phyloP scores from a whole-genome alignment of 2,329 filamentous ascomycete genomes.

The Fonsecaea pugnacius region DNA sequence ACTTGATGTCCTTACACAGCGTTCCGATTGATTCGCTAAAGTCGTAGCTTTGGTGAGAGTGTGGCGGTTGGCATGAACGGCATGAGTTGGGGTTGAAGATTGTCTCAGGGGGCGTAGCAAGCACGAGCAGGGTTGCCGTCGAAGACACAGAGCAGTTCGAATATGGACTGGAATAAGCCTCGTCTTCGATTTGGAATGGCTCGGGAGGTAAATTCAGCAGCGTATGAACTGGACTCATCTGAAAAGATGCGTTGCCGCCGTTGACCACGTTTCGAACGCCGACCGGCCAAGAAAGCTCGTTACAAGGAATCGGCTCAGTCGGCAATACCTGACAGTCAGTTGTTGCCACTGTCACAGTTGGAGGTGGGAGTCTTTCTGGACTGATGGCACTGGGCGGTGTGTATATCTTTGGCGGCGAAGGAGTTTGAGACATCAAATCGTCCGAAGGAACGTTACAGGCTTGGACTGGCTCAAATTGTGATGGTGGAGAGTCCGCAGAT shows the following conservation, averaged over 20 bases:
- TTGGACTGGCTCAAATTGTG: not conserved
- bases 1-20: conserved; percentile 4
- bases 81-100: conserved; percentile 3
- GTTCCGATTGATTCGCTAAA: conserved; percentile 13
- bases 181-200: not conserved
- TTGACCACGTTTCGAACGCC: not conserved
- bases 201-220: not conserved
- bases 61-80: not conserved
- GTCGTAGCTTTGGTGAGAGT: conserved; percentile 12
- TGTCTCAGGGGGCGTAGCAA: not conserved
- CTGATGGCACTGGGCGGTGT: not conserved
- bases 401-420: not conserved
- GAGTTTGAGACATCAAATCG: not conserved
- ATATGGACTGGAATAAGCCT: not conserved
- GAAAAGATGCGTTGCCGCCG: not conserved
- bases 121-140: not conserved
- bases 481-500: not conserved
- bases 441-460: not conserved
- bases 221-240: not conserved
- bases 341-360: not conserved
- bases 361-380: not conserved
- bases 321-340: not conserved
- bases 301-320: not conserved
- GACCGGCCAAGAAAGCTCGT: not conserved
- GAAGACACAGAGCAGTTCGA: not conserved